These are phyloP conservation scores for Salix udensis DNA, from an alignment of 345 rosid genomes.

Conservation along the genomic window DNA sequence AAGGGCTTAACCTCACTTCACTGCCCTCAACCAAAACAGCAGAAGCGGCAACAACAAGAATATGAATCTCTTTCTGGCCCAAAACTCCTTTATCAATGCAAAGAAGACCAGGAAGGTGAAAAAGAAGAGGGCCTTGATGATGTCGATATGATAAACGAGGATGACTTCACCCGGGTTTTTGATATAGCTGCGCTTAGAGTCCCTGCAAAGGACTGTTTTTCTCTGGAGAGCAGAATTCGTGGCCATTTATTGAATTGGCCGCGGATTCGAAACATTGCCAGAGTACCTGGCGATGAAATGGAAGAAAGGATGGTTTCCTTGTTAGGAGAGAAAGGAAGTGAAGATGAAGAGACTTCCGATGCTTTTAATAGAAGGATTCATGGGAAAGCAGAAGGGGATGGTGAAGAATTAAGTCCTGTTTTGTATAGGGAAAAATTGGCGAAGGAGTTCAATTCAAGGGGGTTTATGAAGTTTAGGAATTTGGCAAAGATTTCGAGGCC, in stretches of 20 bases:
- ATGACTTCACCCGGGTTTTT: constrained; percentile 56
- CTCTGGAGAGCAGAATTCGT: constrained; percentile 69
- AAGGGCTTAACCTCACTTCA: constrained; percentile 49
- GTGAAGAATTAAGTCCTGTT: constrained; percentile 48
- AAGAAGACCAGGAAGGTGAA: constrained; percentile 22
- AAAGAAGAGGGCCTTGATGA: background rate
- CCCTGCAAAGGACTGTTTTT: constrained; percentile 56
- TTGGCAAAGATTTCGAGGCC: constrained; percentile 80
- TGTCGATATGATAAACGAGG: constrained; percentile 32
- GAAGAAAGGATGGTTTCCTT: constrained; percentile 42
- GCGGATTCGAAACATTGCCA: constrained; percentile 64
- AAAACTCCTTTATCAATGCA: background rate
- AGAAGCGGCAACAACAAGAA: constrained; percentile 10
- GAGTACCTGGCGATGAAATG: constrained; percentile 73
- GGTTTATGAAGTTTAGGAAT: constrained; percentile 68
- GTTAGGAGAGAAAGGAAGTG: constrained; percentile 17
- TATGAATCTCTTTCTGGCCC: background rate
- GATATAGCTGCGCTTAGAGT: constrained; percentile 64
- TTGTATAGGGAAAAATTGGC: constrained; percentile 64
- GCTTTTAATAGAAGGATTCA: constrained; percentile 38
- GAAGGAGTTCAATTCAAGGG: constrained; percentile 54
- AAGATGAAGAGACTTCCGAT: constrained; percentile 24
- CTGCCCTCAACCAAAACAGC: constrained; percentile 1
- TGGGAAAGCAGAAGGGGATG: constrained; percentile 49
- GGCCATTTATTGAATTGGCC: constrained; percentile 93